Evolutionary conservation across 2,329 filamentous ascomycete genomes (phyloP), one percentile per base, ranked within the genome.

Genomic region (Talaromyces sp.): DNA sequence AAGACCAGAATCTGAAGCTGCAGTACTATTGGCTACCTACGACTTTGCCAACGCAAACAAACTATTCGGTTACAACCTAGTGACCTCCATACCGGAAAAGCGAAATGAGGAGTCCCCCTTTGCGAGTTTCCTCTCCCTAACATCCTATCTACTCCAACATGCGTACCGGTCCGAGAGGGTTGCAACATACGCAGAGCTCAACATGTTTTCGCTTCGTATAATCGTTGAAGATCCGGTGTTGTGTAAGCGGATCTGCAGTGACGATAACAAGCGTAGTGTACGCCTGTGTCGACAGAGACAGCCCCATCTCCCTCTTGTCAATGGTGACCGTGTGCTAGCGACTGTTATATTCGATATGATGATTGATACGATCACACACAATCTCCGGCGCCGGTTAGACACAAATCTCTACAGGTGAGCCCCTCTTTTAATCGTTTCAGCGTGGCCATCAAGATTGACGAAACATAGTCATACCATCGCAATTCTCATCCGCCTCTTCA

Each of bases 31-130:
- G 35, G 87, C 91, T 0, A 87, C 90, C 0, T 99, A 97, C 70
- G 94, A 97, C 71, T 97, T 97, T 70, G 86, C 87, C 2, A 89
- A 96, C 69, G 89, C 92, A 35, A 99, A 97, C 77, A 97, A 97
- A 74, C 80, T 97, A 8, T 97, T 99, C 73, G 93, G 90, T 72
- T 88, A 89, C 70, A 92, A 88, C 65, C 76, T 99, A 43, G 84
- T 96, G 53, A 86, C 84, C 2, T 70, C 85, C 22, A 69, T 82
- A 5, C 74, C 85, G 1, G 84, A 86, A 25, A 75, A 73, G 51
- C 87, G 87, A 64, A 83, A 80, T 41, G 80, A 84, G 46, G 86
- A 93, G 66, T 82, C 87, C 1, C 89, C 92, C 0, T 86, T 99
- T 62, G 85, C 88, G 48, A 86, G 84, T 64, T 95, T 93, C 69